Conservation (phyloP, 208 protist species). For the Crithidia brevicula region DNA sequence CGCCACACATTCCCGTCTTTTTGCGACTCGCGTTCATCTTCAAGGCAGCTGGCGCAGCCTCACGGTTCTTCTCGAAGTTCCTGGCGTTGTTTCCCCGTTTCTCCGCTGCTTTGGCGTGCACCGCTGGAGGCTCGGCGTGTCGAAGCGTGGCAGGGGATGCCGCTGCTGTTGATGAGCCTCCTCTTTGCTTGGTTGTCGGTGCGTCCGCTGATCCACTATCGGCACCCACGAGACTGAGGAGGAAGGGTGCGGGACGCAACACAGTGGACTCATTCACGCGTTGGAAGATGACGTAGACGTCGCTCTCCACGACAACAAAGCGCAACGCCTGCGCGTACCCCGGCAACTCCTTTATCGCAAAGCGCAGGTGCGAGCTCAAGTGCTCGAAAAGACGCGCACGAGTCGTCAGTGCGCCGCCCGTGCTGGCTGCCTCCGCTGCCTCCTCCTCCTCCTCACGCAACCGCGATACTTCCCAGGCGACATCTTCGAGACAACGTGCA, state of each 20-base stretch:
- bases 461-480: slow-evolving; percentile 6
- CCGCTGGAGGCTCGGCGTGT: background rate
- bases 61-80: too few relatives aligned
- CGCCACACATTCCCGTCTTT: slow-evolving; percentile 4
- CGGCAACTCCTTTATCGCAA: background rate
- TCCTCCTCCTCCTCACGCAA: background rate
- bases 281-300: background rate
- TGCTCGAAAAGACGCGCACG: slow-evolving; percentile 3
- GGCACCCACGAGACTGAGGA: background rate
- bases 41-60: background rate
- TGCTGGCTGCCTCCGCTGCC: background rate
- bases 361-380: background rate
- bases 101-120: background rate
- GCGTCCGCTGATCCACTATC: background rate
- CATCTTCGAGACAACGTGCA: slow-evolving; percentile 6
- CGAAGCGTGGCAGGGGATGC: background rate
- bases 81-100: background rate
- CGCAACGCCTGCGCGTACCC: background rate
- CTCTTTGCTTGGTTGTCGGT: background rate
- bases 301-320: background rate
- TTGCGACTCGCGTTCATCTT: slow-evolving; percentile 1
- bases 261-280: background rate
- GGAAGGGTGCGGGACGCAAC: background rate
- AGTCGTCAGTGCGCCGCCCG: background rate
- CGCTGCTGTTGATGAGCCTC: background rate